phyloP scores from a whole-genome alignment of 805 yeast species.

The Saccharomycopsis fibuligera region DNA sequence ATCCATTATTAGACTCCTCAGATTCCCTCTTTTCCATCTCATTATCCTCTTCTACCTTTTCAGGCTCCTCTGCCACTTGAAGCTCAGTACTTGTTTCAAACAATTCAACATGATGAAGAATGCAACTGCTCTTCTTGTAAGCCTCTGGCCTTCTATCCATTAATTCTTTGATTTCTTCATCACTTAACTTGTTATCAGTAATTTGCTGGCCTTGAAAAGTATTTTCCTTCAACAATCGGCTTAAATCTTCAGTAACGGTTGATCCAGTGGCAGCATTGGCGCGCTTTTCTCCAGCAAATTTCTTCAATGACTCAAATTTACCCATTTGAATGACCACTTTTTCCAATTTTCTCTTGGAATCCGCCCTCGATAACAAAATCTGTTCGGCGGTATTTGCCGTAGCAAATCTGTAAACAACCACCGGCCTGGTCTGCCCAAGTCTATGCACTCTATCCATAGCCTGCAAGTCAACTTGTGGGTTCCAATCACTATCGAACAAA shows the following conservation, averaged over 20 bases:
- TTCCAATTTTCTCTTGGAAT: conserved; percentile 73
- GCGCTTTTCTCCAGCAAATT: conserved; percentile 28
- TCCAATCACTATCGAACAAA: conserved; percentile 91
- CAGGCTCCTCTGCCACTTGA: background rate
- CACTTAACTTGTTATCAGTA: conserved; percentile 27
- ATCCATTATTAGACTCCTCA: too few species aligned
- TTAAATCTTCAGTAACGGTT: conserved; percentile 35
- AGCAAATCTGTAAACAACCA: conserved; percentile 71
- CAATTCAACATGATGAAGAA: conserved; percentile 32
- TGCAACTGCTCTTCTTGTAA: conserved; percentile 29
- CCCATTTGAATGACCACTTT: conserved; percentile 68
- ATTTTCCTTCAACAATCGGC: conserved; percentile 35
- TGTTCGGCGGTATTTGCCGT: conserved; percentile 80
- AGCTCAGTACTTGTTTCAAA: conserved; percentile 26
- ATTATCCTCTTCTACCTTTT: background rate
- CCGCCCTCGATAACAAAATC: conserved; percentile 69
- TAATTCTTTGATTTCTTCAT: conserved; percentile 43
- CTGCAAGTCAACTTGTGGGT: conserved; percentile 93
- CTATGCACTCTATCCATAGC: conserved; percentile 96
- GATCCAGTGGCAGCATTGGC: conserved; percentile 25
- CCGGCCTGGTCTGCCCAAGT: conserved; percentile 85
- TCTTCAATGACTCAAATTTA: conserved; percentile 39
- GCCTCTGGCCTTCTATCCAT: conserved; percentile 42
- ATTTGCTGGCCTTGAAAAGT: conserved; percentile 29
- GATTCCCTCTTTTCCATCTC: too few species aligned